Base-by-base conservation (phyloP, 805 yeast genomes). In the Ogataea naganishii region DNA sequence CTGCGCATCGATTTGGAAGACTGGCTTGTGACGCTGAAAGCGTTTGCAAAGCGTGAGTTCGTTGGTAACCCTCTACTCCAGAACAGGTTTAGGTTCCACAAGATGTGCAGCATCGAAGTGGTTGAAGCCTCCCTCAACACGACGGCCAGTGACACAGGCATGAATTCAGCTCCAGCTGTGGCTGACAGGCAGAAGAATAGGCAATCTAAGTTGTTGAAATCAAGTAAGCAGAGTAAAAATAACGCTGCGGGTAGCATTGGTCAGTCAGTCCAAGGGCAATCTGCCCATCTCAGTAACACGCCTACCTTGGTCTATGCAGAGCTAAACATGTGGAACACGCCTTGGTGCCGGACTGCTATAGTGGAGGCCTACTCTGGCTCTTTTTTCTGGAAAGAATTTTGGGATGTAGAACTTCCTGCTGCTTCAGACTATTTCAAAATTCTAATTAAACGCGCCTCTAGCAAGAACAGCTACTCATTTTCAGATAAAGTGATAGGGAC, bases 301-400 rank as follows among this genome's bases (percentile, higher is more conserved):
- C 12, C 18, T 8, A 20, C 29, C 2, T 45, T 40, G 36, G 43
- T 77, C 1, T 88, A 82, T 45, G 73, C 81, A 2, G 95, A 85
- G 43, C 61, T 86, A 3, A 58, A 67, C 12, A 63, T 83, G 49
- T 80, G 92, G 80, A 76, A 72, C 13, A 63, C 72, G 27, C 73
- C 80, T 1, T 80, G 89, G 84, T 83, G 81, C 22, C 62, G 85
- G 40, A 83, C 96, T 0, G 77, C 86, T 2, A 60, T 72, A 6
- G 78, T 78, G 0, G 57, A 62, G 21, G 58, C 67, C 26, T 34
- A 51, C 9, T 41, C 52, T 3, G 40, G 51, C 1, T 64, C 66
- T 32, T 88, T 94, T 1, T 83, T 83, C 47, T 88, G 95, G 92
- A 73, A 86, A 46, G 95, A 88, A 45, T 72, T 65, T 26, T 80